Conservation (phyloP, 208 protist species). For the Acanthamoeba royreba region DNA sequence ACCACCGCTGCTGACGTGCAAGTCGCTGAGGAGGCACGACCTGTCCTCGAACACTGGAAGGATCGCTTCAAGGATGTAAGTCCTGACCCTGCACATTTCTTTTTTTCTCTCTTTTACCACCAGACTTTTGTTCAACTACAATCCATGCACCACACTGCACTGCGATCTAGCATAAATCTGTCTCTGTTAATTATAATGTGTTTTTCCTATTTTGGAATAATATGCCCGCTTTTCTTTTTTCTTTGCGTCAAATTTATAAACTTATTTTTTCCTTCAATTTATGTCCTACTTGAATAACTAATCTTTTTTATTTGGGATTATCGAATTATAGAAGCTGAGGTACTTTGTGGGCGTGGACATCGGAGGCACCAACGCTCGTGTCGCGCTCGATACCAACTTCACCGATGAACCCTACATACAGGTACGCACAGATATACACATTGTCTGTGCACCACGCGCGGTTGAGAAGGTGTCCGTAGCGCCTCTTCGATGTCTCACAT, state of each 20-base stretch:
- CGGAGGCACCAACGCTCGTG: background rate
- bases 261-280: background rate
- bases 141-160: background rate
- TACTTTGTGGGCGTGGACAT: conserved; percentile 15
- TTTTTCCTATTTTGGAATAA: too few species aligned
- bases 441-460: background rate
- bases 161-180: background rate
- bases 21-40: background rate
- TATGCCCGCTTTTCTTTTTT: too few species aligned
- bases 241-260: too few species aligned
- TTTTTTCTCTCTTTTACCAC: background rate
- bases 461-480: background rate
- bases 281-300: background rate
- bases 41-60: background rate
- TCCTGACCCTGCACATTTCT: too few species aligned
- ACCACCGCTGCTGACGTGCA: background rate
- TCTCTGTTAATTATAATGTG: background rate
- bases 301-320: background rate
- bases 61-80: background rate
- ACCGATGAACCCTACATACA: background rate
- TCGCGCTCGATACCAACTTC: background rate
- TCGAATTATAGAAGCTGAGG: background rate
- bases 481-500: background rate
- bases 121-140: background rate
- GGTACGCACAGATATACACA: background rate